Conservation (phyloP, 2,329 filamentous ascomycete species). For the Cladophialophora psammophila region DNA sequence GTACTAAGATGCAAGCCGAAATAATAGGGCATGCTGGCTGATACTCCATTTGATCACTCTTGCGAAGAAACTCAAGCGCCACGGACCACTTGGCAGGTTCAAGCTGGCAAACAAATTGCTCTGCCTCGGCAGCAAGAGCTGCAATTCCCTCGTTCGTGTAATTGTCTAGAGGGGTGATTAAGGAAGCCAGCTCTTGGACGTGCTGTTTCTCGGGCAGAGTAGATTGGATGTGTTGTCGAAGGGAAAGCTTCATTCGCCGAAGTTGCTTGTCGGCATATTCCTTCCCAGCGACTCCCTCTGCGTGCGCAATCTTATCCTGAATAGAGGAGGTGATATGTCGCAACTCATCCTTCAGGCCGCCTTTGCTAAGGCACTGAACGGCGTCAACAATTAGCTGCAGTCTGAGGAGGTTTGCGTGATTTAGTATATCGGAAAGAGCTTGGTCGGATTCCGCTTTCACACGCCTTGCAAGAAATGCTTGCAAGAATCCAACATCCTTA, state of each 20-base stretch:
- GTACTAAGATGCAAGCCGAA: constrained; percentile 16
- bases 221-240: constrained; percentile 16
- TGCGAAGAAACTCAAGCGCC: constrained; percentile 14
- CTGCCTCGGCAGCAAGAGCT: constrained; percentile 19
- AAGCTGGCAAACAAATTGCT: constrained; percentile 17
- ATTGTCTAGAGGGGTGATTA: not conserved
- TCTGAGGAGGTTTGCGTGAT: not conserved
- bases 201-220: not conserved
- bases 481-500: constrained; percentile 21
- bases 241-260: constrained; percentile 5
- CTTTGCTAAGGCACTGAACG: not conserved
- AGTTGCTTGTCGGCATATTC: not conserved
- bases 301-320: constrained; percentile 8
- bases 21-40: constrained; percentile 17
- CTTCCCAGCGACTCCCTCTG: not conserved
- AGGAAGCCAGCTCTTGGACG: constrained; percentile 21
- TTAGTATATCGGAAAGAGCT: not conserved
- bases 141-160: constrained; percentile 17
- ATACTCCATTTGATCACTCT: not conserved
- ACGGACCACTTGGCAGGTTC: constrained; percentile 6
- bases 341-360: not conserved
- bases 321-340: constrained; percentile 4
- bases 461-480: not conserved
- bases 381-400: constrained; percentile 5
- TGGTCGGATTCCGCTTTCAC: constrained; percentile 13